Base-by-base conservation (phyloP, 805 yeast genomes). In the Barnettozyma botsteinii region DNA sequence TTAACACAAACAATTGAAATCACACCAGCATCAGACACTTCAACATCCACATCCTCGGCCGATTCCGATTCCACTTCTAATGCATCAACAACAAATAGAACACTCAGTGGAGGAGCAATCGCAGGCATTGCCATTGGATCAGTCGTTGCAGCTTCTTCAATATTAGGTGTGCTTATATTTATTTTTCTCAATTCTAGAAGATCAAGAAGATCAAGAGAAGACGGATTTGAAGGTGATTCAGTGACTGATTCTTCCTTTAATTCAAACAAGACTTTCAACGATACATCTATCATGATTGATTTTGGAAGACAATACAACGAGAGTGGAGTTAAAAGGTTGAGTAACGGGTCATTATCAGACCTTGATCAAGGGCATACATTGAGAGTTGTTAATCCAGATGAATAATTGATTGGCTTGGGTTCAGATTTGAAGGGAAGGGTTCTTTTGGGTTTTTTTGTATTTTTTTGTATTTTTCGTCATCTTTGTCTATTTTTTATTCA, bases 121-220 rank as follows among this genome's bases (percentile, higher is more conserved):
- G 81, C 78, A 10, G 82, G 82, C 32, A 71, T 76, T 20, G 80
- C 73, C n/a, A 63, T 74, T 28, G 82, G 81, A 21, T 68, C 65
- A 8, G 61, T 75, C 12, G 63, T 56, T 17, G 81, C 78, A 40
- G 53, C 66, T 0, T 25, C 71, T 3, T 70, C 65, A 1, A 60
- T 63, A 7, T 47, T 72, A 7, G 53, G 38, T 7, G n/a, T n/a
- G n/a, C n/a, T n/a, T n/a, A 4, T 46, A 21, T 33, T 39, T 11
- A 26, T 48, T 17, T 33, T 50, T 37, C 7, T 50, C 32, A n/a
- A n/a, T n/a, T 46, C 42, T 43, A 24, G 43, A 7, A 42, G 45
- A 15, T 18, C 31, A 12, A 47, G 52, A 19, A 35, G 41, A 25
- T 12, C 30, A 9, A 14, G 23, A 11, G 37, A 43, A 13, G 48